Evolutionary conservation across 495 filamentous ascomycete genomes (phyloP).

Genomic region (Xanthoparmelia taractica): DNA sequence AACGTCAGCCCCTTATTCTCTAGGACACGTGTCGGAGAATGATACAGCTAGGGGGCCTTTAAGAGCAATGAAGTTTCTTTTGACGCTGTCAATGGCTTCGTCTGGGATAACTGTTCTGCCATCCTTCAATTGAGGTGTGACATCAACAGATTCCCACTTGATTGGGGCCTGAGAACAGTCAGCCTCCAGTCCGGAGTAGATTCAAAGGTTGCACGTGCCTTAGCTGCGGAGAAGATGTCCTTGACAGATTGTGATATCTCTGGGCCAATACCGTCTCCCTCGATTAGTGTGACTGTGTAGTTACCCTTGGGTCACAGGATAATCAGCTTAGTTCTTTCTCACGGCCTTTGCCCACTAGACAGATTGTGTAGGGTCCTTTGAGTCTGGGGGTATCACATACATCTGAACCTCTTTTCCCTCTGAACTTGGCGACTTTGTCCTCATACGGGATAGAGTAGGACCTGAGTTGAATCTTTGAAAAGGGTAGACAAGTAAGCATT

Average conservation of each 20-base stretch:
- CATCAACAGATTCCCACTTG: slow-evolving; percentile 94
- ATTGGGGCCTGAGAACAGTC: slow-evolving; percentile 69
- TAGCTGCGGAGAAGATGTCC: slow-evolving; percentile 92
- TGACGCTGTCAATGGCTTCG: slow-evolving; percentile 82
- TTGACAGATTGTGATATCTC: slow-evolving; percentile 97
- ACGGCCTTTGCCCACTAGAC: too few species aligned
- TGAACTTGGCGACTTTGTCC: slow-evolving; percentile 85
- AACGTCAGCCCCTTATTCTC: slow-evolving; percentile 13
- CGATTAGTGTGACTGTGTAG: slow-evolving; percentile 92
- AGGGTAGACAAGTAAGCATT: background rate
- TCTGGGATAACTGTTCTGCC: slow-evolving; percentile 88
- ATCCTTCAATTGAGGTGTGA: slow-evolving; percentile 84
- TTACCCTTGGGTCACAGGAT: slow-evolving; percentile 55
- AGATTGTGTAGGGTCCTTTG: background rate
- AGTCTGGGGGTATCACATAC: slow-evolving; percentile 40
- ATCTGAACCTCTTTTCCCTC: slow-evolving; percentile 77
- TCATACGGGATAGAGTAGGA: slow-evolving; percentile 47
- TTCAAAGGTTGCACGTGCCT: slow-evolving; percentile 47
- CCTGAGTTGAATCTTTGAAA: slow-evolving; percentile 28
- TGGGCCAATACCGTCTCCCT: slow-evolving; percentile 96
- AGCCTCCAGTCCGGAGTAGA: slow-evolving; percentile 15
- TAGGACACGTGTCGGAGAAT: slow-evolving; percentile 19
- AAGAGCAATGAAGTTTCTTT: slow-evolving; percentile 87
- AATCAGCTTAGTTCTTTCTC: slow-evolving; percentile 4
- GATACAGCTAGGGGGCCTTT: slow-evolving; percentile 95